phyloP scores from a whole-genome alignment of 345 rosid species.

The Syzygium oleosum region DNA sequence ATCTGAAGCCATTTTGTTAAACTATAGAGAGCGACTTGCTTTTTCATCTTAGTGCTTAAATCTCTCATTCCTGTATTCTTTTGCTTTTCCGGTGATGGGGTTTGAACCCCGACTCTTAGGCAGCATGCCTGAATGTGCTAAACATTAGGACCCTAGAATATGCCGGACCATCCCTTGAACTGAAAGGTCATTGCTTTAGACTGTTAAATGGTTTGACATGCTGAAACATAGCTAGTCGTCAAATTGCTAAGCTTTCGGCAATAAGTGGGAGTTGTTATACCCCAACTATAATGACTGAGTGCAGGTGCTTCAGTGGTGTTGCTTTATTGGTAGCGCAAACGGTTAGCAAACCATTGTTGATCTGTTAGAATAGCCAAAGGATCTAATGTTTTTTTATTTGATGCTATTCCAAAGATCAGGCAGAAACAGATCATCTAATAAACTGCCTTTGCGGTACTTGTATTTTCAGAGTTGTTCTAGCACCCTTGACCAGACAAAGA shows the following conservation, averaged over 20 bases:
- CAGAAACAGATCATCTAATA: not conserved
- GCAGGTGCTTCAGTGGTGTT: not conserved
- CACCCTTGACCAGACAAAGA: conserved; percentile 56
- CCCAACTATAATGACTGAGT: not conserved
- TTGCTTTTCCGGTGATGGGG: not conserved
- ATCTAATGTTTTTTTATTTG: not conserved
- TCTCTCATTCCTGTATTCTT: not conserved
- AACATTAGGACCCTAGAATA: not conserved
- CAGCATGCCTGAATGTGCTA: not conserved
- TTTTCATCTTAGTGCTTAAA: not conserved
- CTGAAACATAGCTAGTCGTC: not conserved
- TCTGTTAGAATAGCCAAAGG: not conserved
- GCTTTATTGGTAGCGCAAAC: not conserved
- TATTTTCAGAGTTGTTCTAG: conserved; percentile 41
- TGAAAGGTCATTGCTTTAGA: not conserved
- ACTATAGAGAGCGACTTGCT: not conserved
- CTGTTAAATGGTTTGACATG: not conserved
- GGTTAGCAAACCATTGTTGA: not conserved
- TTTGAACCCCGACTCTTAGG: not conserved
- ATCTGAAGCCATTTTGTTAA: not conserved
- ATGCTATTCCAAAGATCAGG: not conserved
- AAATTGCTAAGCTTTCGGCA: not conserved
- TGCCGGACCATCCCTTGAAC: not conserved
- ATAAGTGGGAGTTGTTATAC: not conserved
- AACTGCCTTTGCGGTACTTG: not conserved